These are phyloP conservation scores for Saccharum hybrid DNA, from an alignment of 202 grass and related monocot species.

Conservation along the genomic window DNA sequence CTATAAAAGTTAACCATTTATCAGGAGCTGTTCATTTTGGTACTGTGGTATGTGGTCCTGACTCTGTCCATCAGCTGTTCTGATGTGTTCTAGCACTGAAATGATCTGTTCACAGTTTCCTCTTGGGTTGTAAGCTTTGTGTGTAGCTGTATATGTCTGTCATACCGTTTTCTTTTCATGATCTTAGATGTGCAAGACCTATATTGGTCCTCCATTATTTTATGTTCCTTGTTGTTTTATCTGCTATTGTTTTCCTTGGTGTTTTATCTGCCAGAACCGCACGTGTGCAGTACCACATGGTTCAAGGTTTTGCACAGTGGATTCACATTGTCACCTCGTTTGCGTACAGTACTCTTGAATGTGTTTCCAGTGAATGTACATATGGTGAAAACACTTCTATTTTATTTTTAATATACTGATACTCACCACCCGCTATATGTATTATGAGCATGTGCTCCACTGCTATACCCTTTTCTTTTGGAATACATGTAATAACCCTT, in stretches of 20 bases:
- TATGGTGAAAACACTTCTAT: neutral
- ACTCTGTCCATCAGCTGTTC: neutral
- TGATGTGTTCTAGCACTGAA: neutral
- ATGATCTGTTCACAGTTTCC: neutral
- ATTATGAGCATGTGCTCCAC: neutral
- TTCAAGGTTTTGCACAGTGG: neutral
- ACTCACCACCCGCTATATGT: neutral
- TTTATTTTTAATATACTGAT: neutral
- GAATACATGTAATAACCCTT: neutral
- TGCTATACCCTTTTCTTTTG: neutral
- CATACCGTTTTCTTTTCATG: neutral
- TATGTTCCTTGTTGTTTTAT: neutral
- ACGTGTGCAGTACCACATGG: neutral
- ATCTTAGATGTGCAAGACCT: neutral
- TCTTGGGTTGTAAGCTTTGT: neutral
- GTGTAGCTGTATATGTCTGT: neutral
- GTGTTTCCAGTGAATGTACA: neutral
- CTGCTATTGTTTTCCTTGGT: neutral
- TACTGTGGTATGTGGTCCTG: conserved; percentile 71
- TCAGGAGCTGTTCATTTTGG: conserved; percentile 85
- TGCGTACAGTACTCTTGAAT: neutral
- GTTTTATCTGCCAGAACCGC: neutral
- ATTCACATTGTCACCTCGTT: neutral
- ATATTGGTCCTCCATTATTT: neutral
- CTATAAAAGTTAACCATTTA: conserved; percentile 95